Percentiles rank a stretch among this genome's conserved stretches.
Evolutionary conservation across 116 monocot genomes (phyloP).

Genomic region (Papilionanthe hybrid): DNA sequence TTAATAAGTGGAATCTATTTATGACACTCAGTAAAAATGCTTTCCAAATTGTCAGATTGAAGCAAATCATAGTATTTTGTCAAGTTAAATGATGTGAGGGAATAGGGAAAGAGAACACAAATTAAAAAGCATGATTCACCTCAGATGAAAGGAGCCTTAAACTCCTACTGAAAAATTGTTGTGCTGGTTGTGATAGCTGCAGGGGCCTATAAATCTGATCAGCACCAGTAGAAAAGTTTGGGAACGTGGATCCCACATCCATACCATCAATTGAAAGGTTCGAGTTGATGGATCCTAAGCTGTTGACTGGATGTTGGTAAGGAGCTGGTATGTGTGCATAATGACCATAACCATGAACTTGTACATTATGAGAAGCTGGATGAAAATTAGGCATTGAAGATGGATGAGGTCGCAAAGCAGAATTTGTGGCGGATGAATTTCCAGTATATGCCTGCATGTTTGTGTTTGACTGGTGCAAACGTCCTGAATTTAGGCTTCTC

Average conservation of each 20-base stretch:
- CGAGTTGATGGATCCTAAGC: conserved; percentile 7
- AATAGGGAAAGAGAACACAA: not conserved
- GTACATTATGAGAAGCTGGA: conserved; percentile 28
- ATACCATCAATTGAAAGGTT: conserved; percentile 18
- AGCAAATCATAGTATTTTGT: not conserved
- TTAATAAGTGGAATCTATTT: not conserved
- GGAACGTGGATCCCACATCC: conserved; percentile 13
- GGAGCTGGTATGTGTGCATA: conserved; percentile 25
- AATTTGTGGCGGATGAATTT: conserved; percentile 13
- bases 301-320: conserved; percentile 25
- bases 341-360: conserved; percentile 25
- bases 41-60: conserved; percentile 2
- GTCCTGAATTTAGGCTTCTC: conserved; percentile 24
- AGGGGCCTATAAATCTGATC: conserved; percentile 22
- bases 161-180: conserved; percentile 14
- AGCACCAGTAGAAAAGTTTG: conserved; percentile 16
- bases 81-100: not conserved
- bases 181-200: conserved; percentile 11
- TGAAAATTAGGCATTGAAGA: conserved; percentile 29
- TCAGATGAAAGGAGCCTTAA: conserved; percentile 25
- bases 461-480: conserved; percentile 26
- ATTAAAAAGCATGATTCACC: conserved; percentile 6
- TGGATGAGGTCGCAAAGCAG: conserved; percentile 17
- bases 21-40: not conserved
- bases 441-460: conserved; percentile 23